A percentile compares a stretch with the other conserved stretches of the same genome.
These are phyloP conservation scores for Acanthamoeba castellanii DNA, from an alignment of 208 protist species.

Conservation along the genomic window DNA sequence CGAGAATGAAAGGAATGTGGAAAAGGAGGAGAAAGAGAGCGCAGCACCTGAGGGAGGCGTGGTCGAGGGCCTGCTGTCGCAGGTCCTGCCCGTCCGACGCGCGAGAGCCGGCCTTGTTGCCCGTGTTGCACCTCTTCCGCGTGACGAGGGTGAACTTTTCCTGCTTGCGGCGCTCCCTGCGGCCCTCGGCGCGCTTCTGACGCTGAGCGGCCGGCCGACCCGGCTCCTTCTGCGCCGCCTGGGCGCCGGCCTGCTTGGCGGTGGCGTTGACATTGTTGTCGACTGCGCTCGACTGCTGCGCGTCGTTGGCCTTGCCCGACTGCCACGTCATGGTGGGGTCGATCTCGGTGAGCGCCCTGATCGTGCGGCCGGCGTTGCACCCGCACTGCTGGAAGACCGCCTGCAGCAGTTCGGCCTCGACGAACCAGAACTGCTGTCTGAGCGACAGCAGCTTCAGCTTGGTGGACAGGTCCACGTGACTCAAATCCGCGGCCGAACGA, in stretches of 20 bases:
- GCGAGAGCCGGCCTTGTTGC: not conserved
- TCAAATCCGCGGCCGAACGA: no score
- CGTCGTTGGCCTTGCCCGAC: not conserved
- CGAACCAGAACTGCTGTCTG: not conserved
- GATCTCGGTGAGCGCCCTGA: constrained; percentile 8
- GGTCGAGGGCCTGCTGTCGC: not conserved
- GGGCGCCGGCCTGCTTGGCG: not conserved
- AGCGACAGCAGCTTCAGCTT: not conserved
- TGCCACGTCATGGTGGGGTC: not conserved
- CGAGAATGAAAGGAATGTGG: no score
- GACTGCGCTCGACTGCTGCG: not conserved
- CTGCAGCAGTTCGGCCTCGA: not conserved
- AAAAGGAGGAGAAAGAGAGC: not conserved
- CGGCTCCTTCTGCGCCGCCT: not conserved
- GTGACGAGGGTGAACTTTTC: constrained; percentile 26
- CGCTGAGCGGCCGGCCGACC: no score
- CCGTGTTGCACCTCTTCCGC: not conserved
- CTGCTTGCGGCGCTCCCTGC: not conserved
- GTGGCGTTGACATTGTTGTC: not conserved
- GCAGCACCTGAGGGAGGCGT: not conserved
- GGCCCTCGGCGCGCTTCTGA: not conserved
- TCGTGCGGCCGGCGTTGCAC: constrained; percentile 9
- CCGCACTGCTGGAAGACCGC: not conserved
- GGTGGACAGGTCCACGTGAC: not conserved
- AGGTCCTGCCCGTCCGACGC: not conserved